Conservation (phyloP, 352 stramenopile species). For the Paralagenidium karlingii region DNA sequence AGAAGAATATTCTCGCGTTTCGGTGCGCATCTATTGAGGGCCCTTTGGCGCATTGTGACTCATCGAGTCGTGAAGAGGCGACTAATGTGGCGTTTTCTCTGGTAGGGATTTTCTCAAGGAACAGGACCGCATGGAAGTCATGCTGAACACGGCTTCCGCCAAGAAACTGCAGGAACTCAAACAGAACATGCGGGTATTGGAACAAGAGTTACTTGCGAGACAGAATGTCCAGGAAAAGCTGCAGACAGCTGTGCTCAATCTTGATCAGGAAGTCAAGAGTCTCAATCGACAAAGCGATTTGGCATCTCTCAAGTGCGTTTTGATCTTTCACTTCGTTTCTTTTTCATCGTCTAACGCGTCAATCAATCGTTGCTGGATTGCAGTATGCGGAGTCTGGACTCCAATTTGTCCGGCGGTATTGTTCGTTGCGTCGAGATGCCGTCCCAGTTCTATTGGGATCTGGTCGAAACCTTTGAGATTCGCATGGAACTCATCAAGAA, state of each 20-base stretch:
- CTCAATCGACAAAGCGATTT: slow-evolving; percentile 57
- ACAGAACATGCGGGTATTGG: slow-evolving; percentile 37
- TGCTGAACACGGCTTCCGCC: slow-evolving; percentile 56
- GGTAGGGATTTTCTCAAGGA: no score
- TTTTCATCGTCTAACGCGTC: no score
- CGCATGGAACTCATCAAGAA: slow-evolving; percentile 56
- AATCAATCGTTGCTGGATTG: no score
- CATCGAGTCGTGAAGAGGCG: no score
- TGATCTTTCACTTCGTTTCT: no score
- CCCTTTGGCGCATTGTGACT: no score
- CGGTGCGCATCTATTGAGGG: no score
- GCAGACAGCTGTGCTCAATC: slow-evolving; percentile 36
- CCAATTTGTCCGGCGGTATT: slow-evolving; percentile 36
- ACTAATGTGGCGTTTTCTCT: no score
- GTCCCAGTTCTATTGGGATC: slow-evolving; percentile 67
- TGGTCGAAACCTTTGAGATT: slow-evolving; percentile 57
- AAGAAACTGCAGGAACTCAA: slow-evolving; percentile 34
- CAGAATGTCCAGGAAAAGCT: slow-evolving; percentile 53
- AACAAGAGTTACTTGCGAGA: slow-evolving; percentile 44
- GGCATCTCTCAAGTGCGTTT: slow-evolving; percentile 52
- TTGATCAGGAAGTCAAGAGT: slow-evolving; percentile 56
- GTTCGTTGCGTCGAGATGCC: slow-evolving; percentile 66
- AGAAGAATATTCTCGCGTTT: slow-evolving; percentile 68
- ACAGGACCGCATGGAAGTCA: slow-evolving; percentile 51
- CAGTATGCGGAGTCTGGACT: slow-evolving; percentile 47